Evolutionary conservation across 2,329 filamentous ascomycete species (phyloP).

Genomic region (Aspergillus persii): DNA sequence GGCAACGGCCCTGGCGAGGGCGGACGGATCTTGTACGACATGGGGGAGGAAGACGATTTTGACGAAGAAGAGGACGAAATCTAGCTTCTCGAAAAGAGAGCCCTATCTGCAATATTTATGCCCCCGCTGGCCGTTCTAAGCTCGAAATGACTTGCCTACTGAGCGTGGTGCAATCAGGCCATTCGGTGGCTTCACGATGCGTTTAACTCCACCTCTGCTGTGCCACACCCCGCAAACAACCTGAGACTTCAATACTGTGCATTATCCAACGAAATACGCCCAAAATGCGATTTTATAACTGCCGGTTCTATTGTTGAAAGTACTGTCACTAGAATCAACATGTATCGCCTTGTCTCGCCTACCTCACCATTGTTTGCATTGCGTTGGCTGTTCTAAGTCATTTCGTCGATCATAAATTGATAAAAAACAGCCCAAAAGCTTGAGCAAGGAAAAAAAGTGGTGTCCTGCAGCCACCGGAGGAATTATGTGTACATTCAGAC

Average conservation of each 20-base stretch:
- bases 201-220: neutral
- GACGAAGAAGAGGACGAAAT: conserved; percentile 95
- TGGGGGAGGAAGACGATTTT: conserved; percentile 95
- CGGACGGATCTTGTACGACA: conserved; percentile 91
- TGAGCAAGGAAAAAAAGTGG: conserved; percentile 15
- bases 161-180: neutral
- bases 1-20: conserved; percentile 71
- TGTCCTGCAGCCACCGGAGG: conserved; percentile 33
- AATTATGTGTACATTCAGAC: conserved; percentile 40
- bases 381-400: neutral
- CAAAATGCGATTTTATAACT: neutral
- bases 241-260: neutral
- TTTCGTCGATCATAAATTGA: neutral
- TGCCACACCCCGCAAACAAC: neutral
- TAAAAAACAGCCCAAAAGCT: neutral
- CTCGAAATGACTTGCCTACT: neutral
- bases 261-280: neutral
- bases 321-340: neutral
- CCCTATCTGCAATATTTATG: neutral
- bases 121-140: neutral
- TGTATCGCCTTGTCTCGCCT: neutral
- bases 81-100: conserved; percentile 36
- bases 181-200: neutral
- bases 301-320: neutral
- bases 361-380: neutral